Evolutionary conservation across 2,329 filamentous ascomycete genomes (phyloP).

Genomic region (Botrytis deweyae): DNA sequence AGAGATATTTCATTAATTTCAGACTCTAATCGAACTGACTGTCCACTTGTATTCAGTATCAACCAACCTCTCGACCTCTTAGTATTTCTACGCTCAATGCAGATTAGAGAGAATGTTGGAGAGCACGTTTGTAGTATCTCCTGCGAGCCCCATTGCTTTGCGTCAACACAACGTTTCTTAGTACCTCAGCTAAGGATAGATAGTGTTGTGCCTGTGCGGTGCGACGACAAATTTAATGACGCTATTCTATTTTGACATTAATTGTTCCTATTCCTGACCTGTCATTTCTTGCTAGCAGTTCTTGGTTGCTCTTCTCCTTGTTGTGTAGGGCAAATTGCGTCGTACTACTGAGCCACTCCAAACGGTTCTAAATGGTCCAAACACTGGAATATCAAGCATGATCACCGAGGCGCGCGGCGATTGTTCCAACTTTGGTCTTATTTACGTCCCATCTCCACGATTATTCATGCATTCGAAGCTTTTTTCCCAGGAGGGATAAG

Average conservation of each 20-base stretch:
- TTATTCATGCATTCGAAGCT: slow-evolving; percentile 16
- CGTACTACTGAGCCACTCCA: slow-evolving; percentile 2
- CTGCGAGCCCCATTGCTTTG: slow-evolving; percentile 12
- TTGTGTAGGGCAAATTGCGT: not conserved
- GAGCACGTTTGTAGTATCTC: not conserved
- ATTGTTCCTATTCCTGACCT: slow-evolving; percentile 19
- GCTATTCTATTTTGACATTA: slow-evolving; percentile 3
- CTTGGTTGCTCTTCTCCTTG: not conserved
- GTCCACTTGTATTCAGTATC: not conserved
- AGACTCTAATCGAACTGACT: not conserved
- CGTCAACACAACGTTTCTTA: slow-evolving; percentile 14
- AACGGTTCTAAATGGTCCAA: slow-evolving; percentile 18
- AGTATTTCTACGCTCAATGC: not conserved
- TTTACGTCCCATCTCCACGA: slow-evolving; percentile 16
- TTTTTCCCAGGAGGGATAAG: slow-evolving; percentile 2
- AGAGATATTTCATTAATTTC: slow-evolving; percentile 7
- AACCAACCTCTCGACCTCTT: not conserved
- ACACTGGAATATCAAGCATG: slow-evolving; percentile 3
- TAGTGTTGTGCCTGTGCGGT: slow-evolving; percentile 8
- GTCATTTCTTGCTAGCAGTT: slow-evolving; percentile 5
- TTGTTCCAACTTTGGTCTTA: slow-evolving; percentile 19
- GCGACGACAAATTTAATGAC: not conserved
- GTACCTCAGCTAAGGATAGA: slow-evolving; percentile 5
- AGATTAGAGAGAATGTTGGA: not conserved
- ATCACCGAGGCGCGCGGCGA: slow-evolving; percentile 22